Base-by-base conservation (phyloP, 768 basidiomycete genomes). In the Serendipita vermifera region DNA sequence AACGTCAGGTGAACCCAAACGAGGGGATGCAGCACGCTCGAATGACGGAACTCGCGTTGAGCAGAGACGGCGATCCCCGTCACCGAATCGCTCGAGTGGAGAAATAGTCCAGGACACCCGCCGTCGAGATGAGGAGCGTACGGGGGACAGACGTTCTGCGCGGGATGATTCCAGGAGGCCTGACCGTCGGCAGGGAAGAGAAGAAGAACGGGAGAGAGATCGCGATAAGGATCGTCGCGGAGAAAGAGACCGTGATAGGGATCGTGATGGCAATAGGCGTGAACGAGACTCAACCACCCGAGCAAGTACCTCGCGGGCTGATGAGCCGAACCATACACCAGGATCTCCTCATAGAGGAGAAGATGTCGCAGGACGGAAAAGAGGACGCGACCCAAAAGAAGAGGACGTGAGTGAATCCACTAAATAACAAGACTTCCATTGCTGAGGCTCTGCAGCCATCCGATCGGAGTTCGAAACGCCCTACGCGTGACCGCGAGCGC, bases 141-240 rank as follows among this genome's bases (percentile, higher is more conserved):
- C 26, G 39, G 5, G 5, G 17, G 27, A 20, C 39, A 26, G 5
- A 20, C n/a, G 3, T 5, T 26, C 40, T 11, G 35, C 40, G 27
- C 3, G 40, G 20, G 41, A 57, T 38, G 56, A 57, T 14, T 33
- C 40, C 17, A 41, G 26, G 3, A 33, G 39, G 1, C 20, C 41
- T 20, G 56, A 57, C 46, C 6, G 56, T 33, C 6, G 41, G 27
- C 5, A 27, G 43, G 33, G 29, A 35, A 3, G 56, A 24, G 20
- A 14, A 32, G 29, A 15, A 5, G 46, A 51, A 5, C 24, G 32
- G 7, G 57, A 54, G 11, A 48, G 57, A 9, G 51, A 54, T 13
- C 57, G 57, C 38, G 55, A 57, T 14, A 26, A 40, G n/a, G 56
- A 57, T 4, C 41, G 56, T n/a, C 39, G 58, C n/a, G 54, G 57